Evolutionary conservation across 768 basidiomycete genomes (phyloP).

Genomic region (Tricholoma sp.): DNA sequence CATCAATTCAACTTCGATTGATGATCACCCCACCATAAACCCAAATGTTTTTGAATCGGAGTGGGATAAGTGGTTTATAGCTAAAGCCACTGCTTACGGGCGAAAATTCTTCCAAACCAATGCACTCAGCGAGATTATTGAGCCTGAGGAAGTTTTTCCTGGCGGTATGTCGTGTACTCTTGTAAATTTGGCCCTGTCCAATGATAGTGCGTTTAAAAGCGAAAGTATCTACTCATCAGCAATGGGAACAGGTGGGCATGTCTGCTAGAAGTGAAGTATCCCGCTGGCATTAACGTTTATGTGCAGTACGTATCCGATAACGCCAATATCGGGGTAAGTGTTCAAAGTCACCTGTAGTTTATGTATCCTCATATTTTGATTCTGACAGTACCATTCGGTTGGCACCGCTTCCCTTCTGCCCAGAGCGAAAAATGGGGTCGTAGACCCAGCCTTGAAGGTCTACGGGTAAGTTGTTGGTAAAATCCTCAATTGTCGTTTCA

Average conservation of each 20-base stretch:
- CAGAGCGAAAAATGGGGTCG: conserved; percentile 17
- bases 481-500: background rate
- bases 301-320: conserved; percentile 18
- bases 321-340: conserved; percentile 21
- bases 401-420: conserved; percentile 38
- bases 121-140: conserved; percentile 24
- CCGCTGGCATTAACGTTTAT: background rate
- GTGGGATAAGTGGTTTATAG: conserved; percentile 28
- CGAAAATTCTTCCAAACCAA: conserved; percentile 25
- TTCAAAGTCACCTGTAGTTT: background rate
- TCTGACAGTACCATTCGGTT: conserved; percentile 25
- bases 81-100: conserved; percentile 26
- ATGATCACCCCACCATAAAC: conserved; percentile 23
- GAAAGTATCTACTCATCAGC: conserved; percentile 15
- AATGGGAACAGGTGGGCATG: conserved; percentile 19
- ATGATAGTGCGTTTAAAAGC: conserved; percentile 2
- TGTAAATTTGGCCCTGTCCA: background rate
- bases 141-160: conserved; percentile 24
- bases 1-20: conserved; percentile 19
- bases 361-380: background rate
- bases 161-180: conserved; percentile 13
- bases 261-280: background rate
- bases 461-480: conserved; percentile 14
- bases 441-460: conserved; percentile 18
- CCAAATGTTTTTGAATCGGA: conserved; percentile 25